A percentile compares a stretch with the other conserved stretches of the same genome.
These are phyloP conservation scores for Camelina sativa DNA, from an alignment of 345 rosid species.

Conservation along the genomic window DNA sequence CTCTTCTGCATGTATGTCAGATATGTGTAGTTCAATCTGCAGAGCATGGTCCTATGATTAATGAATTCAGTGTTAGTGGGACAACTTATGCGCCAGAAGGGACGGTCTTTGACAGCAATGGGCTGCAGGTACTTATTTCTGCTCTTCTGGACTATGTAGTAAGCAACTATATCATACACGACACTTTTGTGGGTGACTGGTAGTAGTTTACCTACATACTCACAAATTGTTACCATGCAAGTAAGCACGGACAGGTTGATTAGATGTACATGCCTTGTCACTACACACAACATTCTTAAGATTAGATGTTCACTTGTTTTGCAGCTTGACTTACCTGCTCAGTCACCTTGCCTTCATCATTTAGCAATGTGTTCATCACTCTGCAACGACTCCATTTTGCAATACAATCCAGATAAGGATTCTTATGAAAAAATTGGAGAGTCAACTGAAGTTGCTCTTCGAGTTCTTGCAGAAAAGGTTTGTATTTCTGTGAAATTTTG, in stretches of 20 bases:
- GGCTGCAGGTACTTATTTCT: conserved; percentile 62
- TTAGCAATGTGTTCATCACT: conserved; percentile 95
- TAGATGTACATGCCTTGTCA: conserved; percentile 4
- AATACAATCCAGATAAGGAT: conserved; percentile 94
- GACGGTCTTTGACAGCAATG: conserved; percentile 65
- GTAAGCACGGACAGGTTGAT: conserved; percentile 8
- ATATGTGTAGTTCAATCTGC: conserved; percentile 82
- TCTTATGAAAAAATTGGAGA: conserved; percentile 95
- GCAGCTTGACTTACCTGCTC: conserved; percentile 94
- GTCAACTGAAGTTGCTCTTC: conserved; percentile 98
- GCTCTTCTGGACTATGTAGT: conserved; percentile 21
- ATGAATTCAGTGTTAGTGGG: conserved; percentile 85
- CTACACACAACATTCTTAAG: conserved; percentile 27
- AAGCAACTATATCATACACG: conserved; percentile 12
- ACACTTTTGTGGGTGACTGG: conserved; percentile 16
- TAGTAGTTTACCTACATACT: conserved; percentile 13
- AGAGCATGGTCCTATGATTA: conserved; percentile 63
- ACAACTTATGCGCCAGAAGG: conserved; percentile 99
- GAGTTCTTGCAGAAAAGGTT: conserved; percentile 96
- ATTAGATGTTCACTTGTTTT: conserved; percentile 39
- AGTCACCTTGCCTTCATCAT: conserved; percentile 91
- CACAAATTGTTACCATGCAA: conserved; percentile 13
- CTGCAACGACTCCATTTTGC: conserved; percentile 93
- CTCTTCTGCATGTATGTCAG: conserved; percentile 51
- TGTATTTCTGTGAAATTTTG: conserved; percentile 29